Evolutionary conservation across 495 filamentous ascomycete genomes (phyloP), one percentile per base, ranked within the genome.

Genomic region (Lichenothelia convexa): DNA sequence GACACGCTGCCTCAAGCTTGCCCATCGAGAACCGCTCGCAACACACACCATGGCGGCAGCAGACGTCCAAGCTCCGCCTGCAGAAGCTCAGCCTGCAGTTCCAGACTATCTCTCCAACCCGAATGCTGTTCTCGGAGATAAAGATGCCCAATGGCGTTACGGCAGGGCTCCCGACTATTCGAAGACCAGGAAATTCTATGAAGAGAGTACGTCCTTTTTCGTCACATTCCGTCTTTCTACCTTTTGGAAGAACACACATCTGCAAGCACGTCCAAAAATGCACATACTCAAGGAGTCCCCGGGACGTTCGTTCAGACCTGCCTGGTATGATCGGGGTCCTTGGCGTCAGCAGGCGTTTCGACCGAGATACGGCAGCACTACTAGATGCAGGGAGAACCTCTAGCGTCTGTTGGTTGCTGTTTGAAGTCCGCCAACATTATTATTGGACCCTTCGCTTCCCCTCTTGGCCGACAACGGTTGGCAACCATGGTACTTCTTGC

Each of bases 51-150:
- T 48, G 45, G 41, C 45, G 13, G 34, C 45, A 12, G 45, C 38
- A 2, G 42, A 45, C 13, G 45, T 44, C 30, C 31, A 45, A 21
- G 21, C 36, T n/a, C 35, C 41, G 5, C 38, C 44, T n/a, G 44
- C 44, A 13, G 50, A 56, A 21, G 35, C 47, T 5, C 40, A 52
- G 2, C 50, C 56, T 5, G 49, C 42, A 6, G 48, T 71, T 26
- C 72, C 72, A 7, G 73, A 78, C 50, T 75, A 74, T 42, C 55
- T 76, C 30, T 53, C 64, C 4, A 64, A 74, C 41, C 60, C 65
- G 7, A 63, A 76, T 46, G 71, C 70, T 7, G 69, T 73, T 22
- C 49, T 73, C 30, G 63, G 61, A 31, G 72, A 77, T 46, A 34
- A 35, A 13, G 46, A 50, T 0, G 63, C 61, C 5, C 54, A 59